Conservation (phyloP, 208 protist genomes). For the Trypanosoma caninum region DNA sequence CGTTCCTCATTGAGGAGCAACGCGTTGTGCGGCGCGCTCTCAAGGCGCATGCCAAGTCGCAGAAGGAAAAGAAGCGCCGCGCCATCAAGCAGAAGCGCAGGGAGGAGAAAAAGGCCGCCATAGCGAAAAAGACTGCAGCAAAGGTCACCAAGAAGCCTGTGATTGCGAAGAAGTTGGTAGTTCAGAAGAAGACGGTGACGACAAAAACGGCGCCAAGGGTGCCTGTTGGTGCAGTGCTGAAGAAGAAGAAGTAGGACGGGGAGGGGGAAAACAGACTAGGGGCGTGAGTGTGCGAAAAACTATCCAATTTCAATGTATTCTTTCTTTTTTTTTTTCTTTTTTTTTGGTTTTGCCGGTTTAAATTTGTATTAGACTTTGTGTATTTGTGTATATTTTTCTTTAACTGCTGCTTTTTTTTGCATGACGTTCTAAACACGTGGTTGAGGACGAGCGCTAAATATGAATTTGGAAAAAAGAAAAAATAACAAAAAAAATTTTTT, state of each 20-base stretch:
- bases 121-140: conserved; percentile 36
- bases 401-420: too few relatives aligned
- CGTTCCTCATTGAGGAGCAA: conserved; percentile 99
- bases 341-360: background rate
- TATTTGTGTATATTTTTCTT: too few relatives aligned
- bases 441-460: too few relatives aligned
- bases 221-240: conserved; percentile 67
- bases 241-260: too few relatives aligned
- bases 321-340: conserved; percentile 7
- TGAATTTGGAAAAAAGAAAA: background rate
- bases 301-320: background rate
- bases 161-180: conserved; percentile 17
- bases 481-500: background rate
- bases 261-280: too few relatives aligned
- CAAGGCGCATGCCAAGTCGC: conserved; percentile 65
- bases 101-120: conserved; percentile 52
- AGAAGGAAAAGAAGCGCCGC: conserved; percentile 62
- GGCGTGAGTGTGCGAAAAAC: too few relatives aligned
- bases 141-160: conserved; percentile 29
- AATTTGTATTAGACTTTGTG: too few relatives aligned
- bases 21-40: conserved; percentile 96
- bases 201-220: conserved; percentile 28
- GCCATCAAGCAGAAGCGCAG: conserved; percentile 75
- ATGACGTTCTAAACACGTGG: too few relatives aligned
- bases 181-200: conserved; percentile 42